These are phyloP conservation scores for Epichloe gansuensis DNA, from an alignment of 2,329 filamentous ascomycete genomes.

Conservation along the genomic window DNA sequence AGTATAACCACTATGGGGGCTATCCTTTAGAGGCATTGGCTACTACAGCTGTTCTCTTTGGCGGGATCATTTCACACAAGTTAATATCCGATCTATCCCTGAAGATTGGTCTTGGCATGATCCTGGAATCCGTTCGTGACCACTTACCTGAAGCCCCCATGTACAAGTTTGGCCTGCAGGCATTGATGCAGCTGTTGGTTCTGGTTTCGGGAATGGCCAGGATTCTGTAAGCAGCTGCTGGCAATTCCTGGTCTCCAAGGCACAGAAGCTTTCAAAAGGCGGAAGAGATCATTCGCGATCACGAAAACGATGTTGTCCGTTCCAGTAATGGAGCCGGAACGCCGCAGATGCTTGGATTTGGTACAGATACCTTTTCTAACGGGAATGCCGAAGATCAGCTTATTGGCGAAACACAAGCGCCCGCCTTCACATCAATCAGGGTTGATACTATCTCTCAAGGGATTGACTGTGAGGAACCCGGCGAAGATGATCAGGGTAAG, in stretches of 20 bases:
- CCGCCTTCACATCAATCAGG: constrained; percentile 68
- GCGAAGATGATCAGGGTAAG: constrained; percentile 77
- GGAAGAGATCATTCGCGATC: constrained; percentile 63
- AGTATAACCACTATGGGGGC: constrained; percentile 89
- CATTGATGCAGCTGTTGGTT: constrained; percentile 74
- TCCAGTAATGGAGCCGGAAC: constrained; percentile 38
- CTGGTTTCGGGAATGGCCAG: constrained; percentile 90
- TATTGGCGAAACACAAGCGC: constrained; percentile 45
- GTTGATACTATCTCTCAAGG: constrained; percentile 56
- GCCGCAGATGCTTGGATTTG: constrained; percentile 23
- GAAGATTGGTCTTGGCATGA: constrained; percentile 92
- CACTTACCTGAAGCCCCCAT: constrained; percentile 74
- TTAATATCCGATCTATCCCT: constrained; percentile 82
- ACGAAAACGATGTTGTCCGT: constrained; percentile 48
- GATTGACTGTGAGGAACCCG: constrained; percentile 65
- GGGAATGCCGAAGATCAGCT: constrained; percentile 55
- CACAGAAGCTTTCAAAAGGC: constrained; percentile 78
- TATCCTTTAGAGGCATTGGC: constrained; percentile 94
- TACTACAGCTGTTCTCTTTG: constrained; percentile 91
- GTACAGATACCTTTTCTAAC: constrained; percentile 49
- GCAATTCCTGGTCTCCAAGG: constrained; percentile 71
- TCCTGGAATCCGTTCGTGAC: constrained; percentile 87
- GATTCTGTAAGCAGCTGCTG: constrained; percentile 75
- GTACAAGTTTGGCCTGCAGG: constrained; percentile 97
- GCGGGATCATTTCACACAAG: constrained; percentile 89